Evolutionary conservation across 305 asterid genomes (phyloP).

Genomic region (Fraxinus nigra): DNA sequence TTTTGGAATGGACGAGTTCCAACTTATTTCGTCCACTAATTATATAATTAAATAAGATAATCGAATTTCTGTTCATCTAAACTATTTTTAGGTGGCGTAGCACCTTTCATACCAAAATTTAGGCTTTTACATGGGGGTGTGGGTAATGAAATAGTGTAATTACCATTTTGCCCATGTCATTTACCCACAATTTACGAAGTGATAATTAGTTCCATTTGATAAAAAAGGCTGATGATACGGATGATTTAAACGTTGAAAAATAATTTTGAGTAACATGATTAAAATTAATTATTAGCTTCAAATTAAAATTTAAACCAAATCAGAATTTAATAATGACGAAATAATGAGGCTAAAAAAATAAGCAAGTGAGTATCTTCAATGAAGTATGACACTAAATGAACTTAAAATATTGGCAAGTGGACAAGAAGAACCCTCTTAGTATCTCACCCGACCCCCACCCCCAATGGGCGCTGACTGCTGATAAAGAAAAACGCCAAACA

Average conservation of each 20-base stretch:
- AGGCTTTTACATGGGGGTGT: background rate
- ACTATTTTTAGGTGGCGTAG: background rate
- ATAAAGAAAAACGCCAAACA: constrained; percentile 29
- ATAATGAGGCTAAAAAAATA: background rate
- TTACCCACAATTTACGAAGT: background rate
- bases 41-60: too few species aligned
- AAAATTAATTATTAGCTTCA: too few species aligned
- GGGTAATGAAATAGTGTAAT: background rate
- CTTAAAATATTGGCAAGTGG: background rate
- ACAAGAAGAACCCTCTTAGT: background rate
- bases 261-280: too few species aligned
- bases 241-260: background rate
- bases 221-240: background rate
- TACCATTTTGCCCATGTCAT: background rate
- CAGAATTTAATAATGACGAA: background rate
- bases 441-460: background rate
- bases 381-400: background rate
- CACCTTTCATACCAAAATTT: background rate
- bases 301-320: too few species aligned
- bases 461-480: background rate
- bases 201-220: background rate
- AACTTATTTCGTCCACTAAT: background rate
- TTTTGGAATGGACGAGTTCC: background rate
- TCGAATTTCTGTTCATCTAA: background rate
- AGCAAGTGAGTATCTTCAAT: background rate